Evolutionary conservation across 306 rosid genomes (phyloP).

Genomic region (cucumber (Cucumis sativus)): Cucumber_9930_V3 NC_026659.2:24563001-24563500

Average conservation of each 20-base stretch:
- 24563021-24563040: neutral
- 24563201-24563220: constrained; percentile 91
- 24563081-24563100: neutral
- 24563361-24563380: constrained; percentile 39
- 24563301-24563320: too few relatives aligned
- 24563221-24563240: constrained; percentile 48
- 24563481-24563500: neutral
- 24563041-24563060: neutral
- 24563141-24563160: neutral
- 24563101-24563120: neutral
- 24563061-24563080: neutral
- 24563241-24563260: neutral
- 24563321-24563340: constrained; percentile 10
- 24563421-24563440: constrained; percentile 48
- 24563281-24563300: neutral
- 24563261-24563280: neutral
- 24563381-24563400: constrained; percentile 78
- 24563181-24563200: constrained; percentile 75
- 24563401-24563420: constrained; percentile 54
- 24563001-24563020: neutral
- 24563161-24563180: neutral
- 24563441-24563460: constrained; percentile 45
- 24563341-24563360: constrained; percentile 72
- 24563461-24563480: neutral
- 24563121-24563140: neutral